Conservation (phyloP, 257 asterid species). For the Salvia splendens region DNA sequence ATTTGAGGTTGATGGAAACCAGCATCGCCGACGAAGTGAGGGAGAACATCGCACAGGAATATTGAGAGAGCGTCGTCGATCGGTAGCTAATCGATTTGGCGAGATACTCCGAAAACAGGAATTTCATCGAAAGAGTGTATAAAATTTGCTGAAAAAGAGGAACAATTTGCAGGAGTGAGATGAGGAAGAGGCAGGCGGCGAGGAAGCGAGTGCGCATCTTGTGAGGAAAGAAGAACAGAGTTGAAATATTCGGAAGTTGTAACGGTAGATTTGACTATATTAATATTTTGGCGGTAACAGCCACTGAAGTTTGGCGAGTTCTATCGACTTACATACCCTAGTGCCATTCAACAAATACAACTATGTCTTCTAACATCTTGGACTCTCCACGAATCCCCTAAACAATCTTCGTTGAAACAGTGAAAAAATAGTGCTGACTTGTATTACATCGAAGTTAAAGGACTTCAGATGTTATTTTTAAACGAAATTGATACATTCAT, state of each 20-base stretch:
- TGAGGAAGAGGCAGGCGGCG: conserved; percentile 53
- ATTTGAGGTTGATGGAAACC: conserved; percentile 30
- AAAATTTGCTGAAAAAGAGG: conserved; percentile 30
- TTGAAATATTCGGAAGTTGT: conserved; percentile 24
- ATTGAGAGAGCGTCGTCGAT: conserved; percentile 67
- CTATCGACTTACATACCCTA: too few species aligned
- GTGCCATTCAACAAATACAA: too few species aligned
- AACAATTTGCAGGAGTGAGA: conserved; percentile 44
- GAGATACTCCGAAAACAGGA: conserved; percentile 40
- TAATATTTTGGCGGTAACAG: conserved; percentile 39
- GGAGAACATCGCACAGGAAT: conserved; percentile 72
- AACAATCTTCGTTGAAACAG: too few species aligned
- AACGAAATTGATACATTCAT: too few species aligned
- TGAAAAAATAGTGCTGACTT: too few species aligned
- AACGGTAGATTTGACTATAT: conserved; percentile 32
- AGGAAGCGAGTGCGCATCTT: conserved; percentile 92
- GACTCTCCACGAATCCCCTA: too few species aligned
- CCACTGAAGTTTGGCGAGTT: too few species aligned
- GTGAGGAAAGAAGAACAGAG: conserved; percentile 18
- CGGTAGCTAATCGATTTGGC: conserved; percentile 53
- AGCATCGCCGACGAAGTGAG: conserved; percentile 46
- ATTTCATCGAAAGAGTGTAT: conserved; percentile 44
- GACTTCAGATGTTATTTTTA: too few species aligned
- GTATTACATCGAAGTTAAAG: too few species aligned
- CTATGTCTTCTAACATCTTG: too few species aligned